Base-by-base conservation (phyloP, 2,329 filamentous ascomycete species). In the Metarhizium anisopliae region DNA sequence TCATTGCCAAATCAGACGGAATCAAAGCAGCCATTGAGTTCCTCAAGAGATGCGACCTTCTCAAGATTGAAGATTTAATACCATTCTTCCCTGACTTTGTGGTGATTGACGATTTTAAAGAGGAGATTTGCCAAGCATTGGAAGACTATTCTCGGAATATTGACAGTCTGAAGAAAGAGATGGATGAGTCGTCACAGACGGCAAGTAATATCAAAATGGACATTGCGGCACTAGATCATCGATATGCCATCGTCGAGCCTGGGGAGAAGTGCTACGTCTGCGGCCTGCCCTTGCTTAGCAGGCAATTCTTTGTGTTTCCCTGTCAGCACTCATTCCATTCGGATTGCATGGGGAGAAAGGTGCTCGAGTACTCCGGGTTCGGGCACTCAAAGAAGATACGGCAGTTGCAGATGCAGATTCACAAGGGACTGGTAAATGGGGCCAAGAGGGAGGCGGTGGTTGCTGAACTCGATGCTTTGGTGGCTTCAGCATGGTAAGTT, bases 31-130 rank as follows among this genome's bases (percentile, higher is more conserved):
- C 94, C 2, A 95, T 99, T 62, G 90, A 95, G 59, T 96, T 99
- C 66, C 79, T 97, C 13, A 90, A 90, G 62, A 86, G 90, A 10
- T 96, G 93, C 68, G 91, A 96, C 58, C 79, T 97, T 13, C 82
- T 99, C 51, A 87, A 88, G 60, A 99, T 99, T 60, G 94, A 99
- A 73, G 94, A 99, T 66, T 74, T 99, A 35, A 97, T 99, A 45
- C 94, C 94, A 0, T 96, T 99, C 76, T 99, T 99, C 73, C 94
- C 94, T 0, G 94, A 99, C 69, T 99, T 99, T 67, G 91, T 97
- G 29, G 89, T 97, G 53, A 97, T 99, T 59, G 94, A 99, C 68
- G 94, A 97, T 70, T 99, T 99, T 80, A 96, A 97, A 68, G 92
- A 97, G 60, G 94, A 99, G 69, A 97, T 99, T 42, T 99, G 94